Evolutionary conservation across 768 basidiomycete genomes (phyloP), one percentile per base, ranked within the genome.

Genomic region (Mycena belliarum): DNA sequence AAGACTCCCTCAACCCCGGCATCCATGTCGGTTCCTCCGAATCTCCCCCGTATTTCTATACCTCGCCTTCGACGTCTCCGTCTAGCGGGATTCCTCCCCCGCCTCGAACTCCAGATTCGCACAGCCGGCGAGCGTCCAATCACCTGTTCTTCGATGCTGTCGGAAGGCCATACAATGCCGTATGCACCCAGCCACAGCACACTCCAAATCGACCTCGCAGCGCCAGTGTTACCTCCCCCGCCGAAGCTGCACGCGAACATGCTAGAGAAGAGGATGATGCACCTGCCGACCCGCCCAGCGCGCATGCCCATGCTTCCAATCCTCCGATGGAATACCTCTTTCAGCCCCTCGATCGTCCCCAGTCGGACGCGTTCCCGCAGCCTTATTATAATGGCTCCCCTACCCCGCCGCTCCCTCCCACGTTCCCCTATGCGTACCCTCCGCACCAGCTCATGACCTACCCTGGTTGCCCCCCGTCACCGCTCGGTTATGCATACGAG

Each of bases 121-220:
- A 69, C 28, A 63, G 69, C 38, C 69, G 73, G 41, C 73, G 70
- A 35, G 68, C 65, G 42, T 72, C 73, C 45, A 76, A 75, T 58
- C 71, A 74, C 50, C 60, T 75, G 16, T 65, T 74, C 51, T 78
- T 77, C 60, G 79, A 76, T 69, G 69, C 74, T 40, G 66, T 73
- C 37, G 70, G 69, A 42, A 68, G 66, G 61, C 15, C 56, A 4
- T 29, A 10, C 51, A 25, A 49, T 12, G 24, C 61, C 56, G 52
- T 44, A 46, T 55, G 56, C 8, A 51, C 52, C 42, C 49, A 51
- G 24, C 28, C 32, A 21, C 50, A 44, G 32, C 53, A 44, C 21
- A 49, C 41, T 41, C 38, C 55, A 12, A 52, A 54, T 32, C 56
- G 65, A 42, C 49, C 51, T 33, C 58, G 58, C 55, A 59, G 59